These are phyloP conservation scores for Forsythia viridissima DNA, from an alignment of 257 asterid species.

Conservation along the genomic window DNA sequence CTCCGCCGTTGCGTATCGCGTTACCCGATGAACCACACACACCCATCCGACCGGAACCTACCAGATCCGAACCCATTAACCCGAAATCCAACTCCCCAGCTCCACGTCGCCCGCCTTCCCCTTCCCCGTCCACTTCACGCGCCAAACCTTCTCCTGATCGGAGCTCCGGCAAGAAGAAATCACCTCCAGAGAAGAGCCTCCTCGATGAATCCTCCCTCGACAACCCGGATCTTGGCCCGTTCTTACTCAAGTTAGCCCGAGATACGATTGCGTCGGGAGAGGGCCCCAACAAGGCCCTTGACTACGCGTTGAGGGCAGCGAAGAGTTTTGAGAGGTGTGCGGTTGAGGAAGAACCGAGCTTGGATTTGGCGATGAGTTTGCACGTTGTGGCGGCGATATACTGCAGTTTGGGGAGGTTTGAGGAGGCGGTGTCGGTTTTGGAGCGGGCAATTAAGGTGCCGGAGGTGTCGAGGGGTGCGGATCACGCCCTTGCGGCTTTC, in stretches of 20 bases:
- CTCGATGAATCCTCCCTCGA: constrained; percentile 84
- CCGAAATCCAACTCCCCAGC: constrained; percentile 65
- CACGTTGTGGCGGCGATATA: constrained; percentile 61
- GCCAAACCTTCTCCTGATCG: constrained; percentile 95
- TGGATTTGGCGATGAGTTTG: constrained; percentile 60
- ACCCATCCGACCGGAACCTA: constrained; percentile 59
- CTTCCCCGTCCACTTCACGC: constrained; percentile 91
- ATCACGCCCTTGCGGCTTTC: constrained; percentile 93
- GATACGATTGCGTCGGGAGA: constrained; percentile 58
- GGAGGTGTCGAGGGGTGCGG: constrained; percentile 80
- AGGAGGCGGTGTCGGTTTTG: constrained; percentile 87
- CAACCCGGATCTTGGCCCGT: constrained; percentile 66
- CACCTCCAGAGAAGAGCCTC: constrained; percentile 67
- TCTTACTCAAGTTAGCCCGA: constrained; percentile 45
- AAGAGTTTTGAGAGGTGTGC: constrained; percentile 48
- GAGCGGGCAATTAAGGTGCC: constrained; percentile 93
- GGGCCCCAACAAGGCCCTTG: constrained; percentile 82
- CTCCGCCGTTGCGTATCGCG: constrained; percentile 37
- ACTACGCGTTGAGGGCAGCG: constrained; percentile 81
- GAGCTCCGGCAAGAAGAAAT: constrained; percentile 70
- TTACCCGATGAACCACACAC: constrained; percentile 49
- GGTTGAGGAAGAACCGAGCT: constrained; percentile 43
- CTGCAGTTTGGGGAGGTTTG: constrained; percentile 86
- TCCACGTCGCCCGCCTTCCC: constrained; percentile 84
- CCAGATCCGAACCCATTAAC: constrained; percentile 65